Conservation (phyloP, 192 early-diverging fungal species). For the Backusella circina region DNA sequence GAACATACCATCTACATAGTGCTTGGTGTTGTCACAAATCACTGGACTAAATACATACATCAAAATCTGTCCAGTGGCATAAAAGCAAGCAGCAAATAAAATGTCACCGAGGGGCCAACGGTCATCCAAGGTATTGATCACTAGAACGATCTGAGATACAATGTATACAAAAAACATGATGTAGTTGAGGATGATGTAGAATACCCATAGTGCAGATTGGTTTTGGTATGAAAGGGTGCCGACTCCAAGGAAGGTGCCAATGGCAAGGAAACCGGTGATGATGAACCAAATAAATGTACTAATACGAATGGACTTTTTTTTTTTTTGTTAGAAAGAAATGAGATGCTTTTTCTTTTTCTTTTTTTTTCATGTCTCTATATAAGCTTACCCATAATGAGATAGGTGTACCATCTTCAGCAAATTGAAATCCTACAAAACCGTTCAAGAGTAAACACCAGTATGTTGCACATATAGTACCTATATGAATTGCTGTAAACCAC, state of each 20-base stretch:
- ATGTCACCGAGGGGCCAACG: constrained; percentile 96
- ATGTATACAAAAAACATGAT: constrained; percentile 83
- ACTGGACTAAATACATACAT: constrained; percentile 74
- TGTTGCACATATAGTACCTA: constrained; percentile 81
- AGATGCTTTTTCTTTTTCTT: neutral
- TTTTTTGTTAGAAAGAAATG: neutral
- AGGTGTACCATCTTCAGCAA: constrained; percentile 93
- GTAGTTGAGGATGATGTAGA: constrained; percentile 86
- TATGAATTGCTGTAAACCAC: constrained; percentile 85
- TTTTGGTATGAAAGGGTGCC: constrained; percentile 54
- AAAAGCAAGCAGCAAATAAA: constrained; percentile 85
- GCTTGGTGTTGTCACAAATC: constrained; percentile 87
- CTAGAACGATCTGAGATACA: constrained; percentile 86
- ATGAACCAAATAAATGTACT: constrained; percentile 78
- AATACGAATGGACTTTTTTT: constrained; percentile 76
- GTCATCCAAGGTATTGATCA: constrained; percentile 92
- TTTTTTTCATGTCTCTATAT: neutral
- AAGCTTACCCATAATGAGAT: constrained; percentile 84
- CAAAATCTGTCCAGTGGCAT: constrained; percentile 79
- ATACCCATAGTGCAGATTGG: constrained; percentile 76
- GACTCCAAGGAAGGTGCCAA: constrained; percentile 75
- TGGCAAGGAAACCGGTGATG: constrained; percentile 72
- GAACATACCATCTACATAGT: constrained; percentile 97
- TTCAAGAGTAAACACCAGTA: constrained; percentile 93
- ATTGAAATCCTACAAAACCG: constrained; percentile 96